Evolutionary conservation across 73 alveolate species (phyloP).

Genomic region (Stentor roeselii): DNA sequence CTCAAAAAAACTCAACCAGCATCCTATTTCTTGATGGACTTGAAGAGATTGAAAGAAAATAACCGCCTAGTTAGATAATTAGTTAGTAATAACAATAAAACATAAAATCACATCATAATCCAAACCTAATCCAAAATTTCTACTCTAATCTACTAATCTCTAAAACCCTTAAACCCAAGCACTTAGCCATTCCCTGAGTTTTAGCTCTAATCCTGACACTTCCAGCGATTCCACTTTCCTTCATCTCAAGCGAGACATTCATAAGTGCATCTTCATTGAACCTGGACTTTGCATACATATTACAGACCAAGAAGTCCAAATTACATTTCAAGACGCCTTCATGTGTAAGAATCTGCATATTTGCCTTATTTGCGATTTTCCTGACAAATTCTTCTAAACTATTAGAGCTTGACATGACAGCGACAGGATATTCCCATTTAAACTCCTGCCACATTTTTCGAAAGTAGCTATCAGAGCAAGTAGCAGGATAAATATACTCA

Average conservation of each 20-base stretch:
- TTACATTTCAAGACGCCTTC: conserved; percentile 60
- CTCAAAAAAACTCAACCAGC: too few relatives aligned
- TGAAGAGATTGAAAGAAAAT: too few relatives aligned
- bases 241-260: conserved; percentile 73
- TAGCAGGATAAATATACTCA: conserved; percentile 80
- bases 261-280: conserved; percentile 85
- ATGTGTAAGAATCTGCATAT: conserved; percentile 73
- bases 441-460: conserved; percentile 95
- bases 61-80: too few relatives aligned
- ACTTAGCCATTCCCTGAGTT: conserved; percentile 81
- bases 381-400: conserved; percentile 63
- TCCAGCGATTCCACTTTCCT: conserved; percentile 60
- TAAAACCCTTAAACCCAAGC: conserved; percentile 38
- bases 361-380: conserved; percentile 54
- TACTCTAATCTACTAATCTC: conserved; percentile 42
- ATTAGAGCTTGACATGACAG: conserved; percentile 62
- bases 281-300: conserved; percentile 76
- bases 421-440: conserved; percentile 96
- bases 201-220: conserved; percentile 83
- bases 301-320: conserved; percentile 73
- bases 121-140: background rate
- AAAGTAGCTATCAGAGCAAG: conserved; percentile 74
- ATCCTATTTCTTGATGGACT: too few relatives aligned
- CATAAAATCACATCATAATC: too few relatives aligned
- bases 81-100: too few relatives aligned